phyloP scores from a whole-genome alignment of 2,329 filamentous ascomycete genomes.

The Exophiala calicioides region DNA sequence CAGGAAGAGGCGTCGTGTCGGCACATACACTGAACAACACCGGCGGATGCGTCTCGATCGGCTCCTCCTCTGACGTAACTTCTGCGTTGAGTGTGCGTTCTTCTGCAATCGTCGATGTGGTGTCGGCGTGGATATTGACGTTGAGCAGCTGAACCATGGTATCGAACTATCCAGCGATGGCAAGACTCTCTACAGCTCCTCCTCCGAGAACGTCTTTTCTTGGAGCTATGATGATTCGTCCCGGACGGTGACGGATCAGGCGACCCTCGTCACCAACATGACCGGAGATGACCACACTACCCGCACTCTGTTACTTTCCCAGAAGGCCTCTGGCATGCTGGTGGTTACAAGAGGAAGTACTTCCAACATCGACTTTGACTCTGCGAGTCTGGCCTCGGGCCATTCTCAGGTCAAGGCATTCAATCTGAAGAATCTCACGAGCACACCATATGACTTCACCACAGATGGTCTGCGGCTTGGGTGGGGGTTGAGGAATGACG shows the following conservation, averaged over 20 bases:
- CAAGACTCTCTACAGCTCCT: constrained; percentile 57
- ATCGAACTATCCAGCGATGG: constrained; percentile 53
- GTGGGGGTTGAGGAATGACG: constrained; percentile 73
- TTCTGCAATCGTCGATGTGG: not conserved
- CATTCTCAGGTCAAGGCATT: constrained; percentile 69
- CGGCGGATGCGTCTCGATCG: constrained; percentile 35
- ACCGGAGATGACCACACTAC: constrained; percentile 62
- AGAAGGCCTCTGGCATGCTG: constrained; percentile 56
- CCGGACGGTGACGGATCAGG: constrained; percentile 49
- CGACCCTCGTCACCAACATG: constrained; percentile 64
- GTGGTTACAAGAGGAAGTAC: constrained; percentile 67
- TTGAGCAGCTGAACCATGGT: constrained; percentile 50
- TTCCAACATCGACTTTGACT: constrained; percentile 61
- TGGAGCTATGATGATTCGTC: constrained; percentile 65
- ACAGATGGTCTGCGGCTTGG: constrained; percentile 55
- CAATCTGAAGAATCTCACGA: constrained; percentile 49
- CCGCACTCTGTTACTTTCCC: constrained; percentile 65
- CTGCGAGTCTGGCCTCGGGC: constrained; percentile 56
- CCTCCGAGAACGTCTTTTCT: constrained; percentile 58
- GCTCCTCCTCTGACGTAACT: constrained; percentile 22
- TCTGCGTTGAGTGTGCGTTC: constrained; percentile 21
- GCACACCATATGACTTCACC: constrained; percentile 47
- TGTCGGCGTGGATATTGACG: constrained; percentile 13
- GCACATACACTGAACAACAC: constrained; percentile 41
- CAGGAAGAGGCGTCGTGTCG: constrained; percentile 38